A percentile compares a stretch with the other conserved stretches of the same genome.
Evolutionary conservation across 129 eudicot genomes (phyloP).

Genomic region (Silybum marianum): DNA sequence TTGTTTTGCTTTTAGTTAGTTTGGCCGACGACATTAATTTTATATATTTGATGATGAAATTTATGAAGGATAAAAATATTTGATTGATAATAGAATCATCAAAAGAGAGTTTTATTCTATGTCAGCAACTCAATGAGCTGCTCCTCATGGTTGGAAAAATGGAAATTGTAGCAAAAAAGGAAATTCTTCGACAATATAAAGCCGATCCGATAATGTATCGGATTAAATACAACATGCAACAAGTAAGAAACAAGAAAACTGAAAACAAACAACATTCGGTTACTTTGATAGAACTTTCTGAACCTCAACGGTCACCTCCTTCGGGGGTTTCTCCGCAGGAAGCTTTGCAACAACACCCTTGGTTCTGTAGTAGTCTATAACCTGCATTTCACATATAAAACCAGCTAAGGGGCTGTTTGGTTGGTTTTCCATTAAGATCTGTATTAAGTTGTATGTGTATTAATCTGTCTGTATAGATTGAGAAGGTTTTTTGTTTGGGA

Average conservation of each 20-base stretch:
- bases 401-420: background rate
- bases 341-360: slow-evolving; percentile 54
- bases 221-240: slow-evolving; percentile 18
- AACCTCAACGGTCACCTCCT: slow-evolving; percentile 44
- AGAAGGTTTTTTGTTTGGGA: too few relatives aligned
- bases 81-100: background rate
- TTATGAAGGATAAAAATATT: background rate
- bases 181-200: slow-evolving; percentile 1
- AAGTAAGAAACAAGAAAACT: background rate
- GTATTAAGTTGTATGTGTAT: too few relatives aligned
- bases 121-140: slow-evolving; percentile 29
- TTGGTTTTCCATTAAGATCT: too few relatives aligned
- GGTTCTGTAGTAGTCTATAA: slow-evolving; percentile 34
- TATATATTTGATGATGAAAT: background rate
- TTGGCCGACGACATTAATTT: background rate
- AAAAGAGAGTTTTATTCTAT: slow-evolving; percentile 8
- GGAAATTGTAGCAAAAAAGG: slow-evolving; percentile 20
- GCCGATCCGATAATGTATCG: slow-evolving; percentile 20
- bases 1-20: background rate
- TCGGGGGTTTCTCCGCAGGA: slow-evolving; percentile 63
- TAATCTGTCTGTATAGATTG: too few relatives aligned
- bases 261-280: background rate
- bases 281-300: slow-evolving; percentile 15
- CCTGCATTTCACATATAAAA: background rate
- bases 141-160: slow-evolving; percentile 27